Conservation (phyloP, 345 rosid species). For the Eucalyptus caleyi region DNA sequence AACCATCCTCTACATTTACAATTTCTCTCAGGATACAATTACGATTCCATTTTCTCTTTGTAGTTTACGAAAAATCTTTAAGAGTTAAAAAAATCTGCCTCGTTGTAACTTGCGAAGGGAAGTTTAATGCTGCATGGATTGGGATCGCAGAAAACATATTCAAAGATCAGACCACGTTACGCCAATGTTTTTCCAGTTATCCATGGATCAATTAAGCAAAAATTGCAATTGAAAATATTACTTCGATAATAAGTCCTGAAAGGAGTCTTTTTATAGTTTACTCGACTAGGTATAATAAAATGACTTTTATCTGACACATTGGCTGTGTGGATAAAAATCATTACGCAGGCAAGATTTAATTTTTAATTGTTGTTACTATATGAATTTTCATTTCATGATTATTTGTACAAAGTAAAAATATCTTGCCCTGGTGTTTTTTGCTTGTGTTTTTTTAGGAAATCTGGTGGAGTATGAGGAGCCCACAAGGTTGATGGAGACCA, state of each 20-base stretch:
- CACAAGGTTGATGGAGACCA: conserved; percentile 45
- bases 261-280: no score
- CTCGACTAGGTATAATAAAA: neutral
- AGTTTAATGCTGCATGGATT: neutral
- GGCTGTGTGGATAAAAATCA: neutral
- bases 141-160: neutral
- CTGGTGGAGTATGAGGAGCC: conserved; percentile 65
- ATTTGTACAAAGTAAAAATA: neutral
- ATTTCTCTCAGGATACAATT: neutral
- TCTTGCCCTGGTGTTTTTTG: neutral
- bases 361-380: no score
- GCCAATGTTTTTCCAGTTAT: neutral
- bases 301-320: neutral
- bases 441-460: conserved; percentile 21
- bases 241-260: neutral
- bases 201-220: neutral
- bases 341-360: neutral
- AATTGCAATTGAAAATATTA: neutral
- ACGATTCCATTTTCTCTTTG: neutral
- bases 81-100: neutral
- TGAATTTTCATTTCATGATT: neutral
- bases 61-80: neutral
- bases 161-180: neutral
- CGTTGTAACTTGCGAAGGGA: neutral
- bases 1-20: neutral